These are phyloP conservation scores for Spathaspora sp. DNA, from an alignment of 805 yeast genomes.

Conservation along the genomic window DNA sequence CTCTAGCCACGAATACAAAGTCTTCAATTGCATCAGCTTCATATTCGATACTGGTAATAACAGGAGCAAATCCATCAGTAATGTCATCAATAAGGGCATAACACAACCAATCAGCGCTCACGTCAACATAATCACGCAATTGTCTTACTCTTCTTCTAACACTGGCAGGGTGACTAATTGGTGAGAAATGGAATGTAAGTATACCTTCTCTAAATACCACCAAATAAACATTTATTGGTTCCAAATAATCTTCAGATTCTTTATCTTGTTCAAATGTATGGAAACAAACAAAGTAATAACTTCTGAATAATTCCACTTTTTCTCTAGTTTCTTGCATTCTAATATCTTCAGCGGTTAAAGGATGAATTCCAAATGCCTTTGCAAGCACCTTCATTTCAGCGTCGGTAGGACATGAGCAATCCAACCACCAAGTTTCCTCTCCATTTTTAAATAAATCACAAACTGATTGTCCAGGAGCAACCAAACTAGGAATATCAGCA, in stretches of 20 bases:
- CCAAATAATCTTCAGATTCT: constrained; percentile 79
- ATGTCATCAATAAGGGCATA: constrained; percentile 81
- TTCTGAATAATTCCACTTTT: constrained; percentile 87
- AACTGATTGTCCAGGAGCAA: constrained; percentile 61
- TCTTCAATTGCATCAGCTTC: constrained; percentile 84
- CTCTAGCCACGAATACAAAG: constrained; percentile 77
- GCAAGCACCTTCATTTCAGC: constrained; percentile 89
- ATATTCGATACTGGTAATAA: constrained; percentile 69
- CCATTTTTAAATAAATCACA: constrained; percentile 67
- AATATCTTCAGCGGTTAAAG: constrained; percentile 96
- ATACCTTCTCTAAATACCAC: constrained; percentile 61
- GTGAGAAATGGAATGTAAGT: constrained; percentile 56
- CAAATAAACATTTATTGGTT: constrained; percentile 72
- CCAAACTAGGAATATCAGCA: constrained; percentile 76
- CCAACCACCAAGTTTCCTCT: constrained; percentile 93
- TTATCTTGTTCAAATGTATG: constrained; percentile 88
- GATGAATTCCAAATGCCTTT: constrained; percentile 95
- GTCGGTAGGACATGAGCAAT: constrained; percentile 91
- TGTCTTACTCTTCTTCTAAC: constrained; percentile 82
- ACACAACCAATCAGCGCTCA: constrained; percentile 78
- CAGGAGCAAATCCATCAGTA: constrained; percentile 82
- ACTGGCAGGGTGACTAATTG: constrained; percentile 58
- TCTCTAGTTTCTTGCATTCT: constrained; percentile 96
- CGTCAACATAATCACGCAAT: constrained; percentile 72
- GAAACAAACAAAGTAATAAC: constrained; percentile 93